Base-by-base conservation (phyloP, 352 stramenopile genomes). In the Globisporangium nodosum region DNA sequence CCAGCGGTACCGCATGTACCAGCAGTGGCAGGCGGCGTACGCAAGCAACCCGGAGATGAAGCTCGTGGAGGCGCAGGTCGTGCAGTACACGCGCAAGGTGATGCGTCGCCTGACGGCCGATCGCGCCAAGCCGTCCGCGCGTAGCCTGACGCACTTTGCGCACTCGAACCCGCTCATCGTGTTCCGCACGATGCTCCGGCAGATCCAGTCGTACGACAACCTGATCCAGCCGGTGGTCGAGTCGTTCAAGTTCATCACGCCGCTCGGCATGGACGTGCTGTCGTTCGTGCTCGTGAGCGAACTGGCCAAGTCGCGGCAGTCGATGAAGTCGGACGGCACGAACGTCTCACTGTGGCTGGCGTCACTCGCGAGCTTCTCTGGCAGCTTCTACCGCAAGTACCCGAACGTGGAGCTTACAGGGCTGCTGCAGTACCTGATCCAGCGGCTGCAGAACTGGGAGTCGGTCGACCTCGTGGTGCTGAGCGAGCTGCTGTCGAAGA, bases 141-240 rank as follows among this genome's bases (percentile, higher is more conserved):
- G 85, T 7, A 79, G 68, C 35, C 54, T 95, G 24, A 93, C 85
- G 7, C 95, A 98, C 56, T 83, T 94, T 24, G 90, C 90, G 5
- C 92, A 98, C 60, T 93, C 83, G 37, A 98, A 98, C 71, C 95
- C 95, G 20, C 68, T 98, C 24, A 87, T 98, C 13, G 91, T 98
- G 15, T 98, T 98, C 61, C 87, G 82, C 21, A 96, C 90, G 15
- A 98, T 98, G 77, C 69, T 98, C 30, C 85, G 83, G 49, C 92
- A 98, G 69, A 97, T 98, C 69, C 93, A 98, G 69, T 97, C 92
- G 68, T 98, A 98, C 64, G 95, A 98, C 58, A 98, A 98, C 65
- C 71, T 98, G 58, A 98, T 98, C 54, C 78, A 96, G 61, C 92
- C 97, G 15, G 96, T 98, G 57, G 92, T 98, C 7, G 94, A 98